These are phyloP conservation scores for Chrysoporthe puriensis DNA, from an alignment of 2,329 filamentous ascomycete genomes.

Conservation along the genomic window DNA sequence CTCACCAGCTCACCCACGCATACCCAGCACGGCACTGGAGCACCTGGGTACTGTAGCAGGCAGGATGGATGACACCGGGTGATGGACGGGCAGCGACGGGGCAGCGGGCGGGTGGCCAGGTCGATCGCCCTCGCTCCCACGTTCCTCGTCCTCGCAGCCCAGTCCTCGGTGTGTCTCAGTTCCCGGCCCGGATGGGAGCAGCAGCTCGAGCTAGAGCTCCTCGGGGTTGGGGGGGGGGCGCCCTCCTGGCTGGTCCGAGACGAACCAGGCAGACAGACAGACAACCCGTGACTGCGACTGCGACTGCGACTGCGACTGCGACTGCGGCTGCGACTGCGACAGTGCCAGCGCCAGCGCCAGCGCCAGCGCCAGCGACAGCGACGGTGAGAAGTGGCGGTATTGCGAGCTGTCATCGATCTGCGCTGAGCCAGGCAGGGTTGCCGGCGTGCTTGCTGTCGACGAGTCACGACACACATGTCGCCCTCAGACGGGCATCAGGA, in stretches of 20 bases:
- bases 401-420: too few relatives aligned
- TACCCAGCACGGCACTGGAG: too few relatives aligned
- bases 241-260: too few relatives aligned
- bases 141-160: neutral
- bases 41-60: too few relatives aligned
- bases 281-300: neutral
- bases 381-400: neutral
- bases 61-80: too few relatives aligned
- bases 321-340: neutral
- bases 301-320: neutral
- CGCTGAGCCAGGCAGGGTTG: neutral
- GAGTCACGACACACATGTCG: conserved; percentile 2
- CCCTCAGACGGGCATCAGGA: neutral
- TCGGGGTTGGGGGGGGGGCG: too few relatives aligned
- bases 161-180: neutral
- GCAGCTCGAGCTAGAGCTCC: too few relatives aligned
- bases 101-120: too few relatives aligned
- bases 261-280: neutral
- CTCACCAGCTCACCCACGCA: too few relatives aligned
- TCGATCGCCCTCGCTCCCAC: too few relatives aligned
- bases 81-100: too few relatives aligned
- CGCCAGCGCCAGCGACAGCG: neutral
- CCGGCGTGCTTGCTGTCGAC: neutral
- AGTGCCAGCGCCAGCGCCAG: neutral
- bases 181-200: neutral